Percentiles rank a stretch among this genome's conserved stretches.
Evolutionary conservation across 2,329 filamentous ascomycete genomes (phyloP).

Genomic region (Harringtonia aguacate): DNA sequence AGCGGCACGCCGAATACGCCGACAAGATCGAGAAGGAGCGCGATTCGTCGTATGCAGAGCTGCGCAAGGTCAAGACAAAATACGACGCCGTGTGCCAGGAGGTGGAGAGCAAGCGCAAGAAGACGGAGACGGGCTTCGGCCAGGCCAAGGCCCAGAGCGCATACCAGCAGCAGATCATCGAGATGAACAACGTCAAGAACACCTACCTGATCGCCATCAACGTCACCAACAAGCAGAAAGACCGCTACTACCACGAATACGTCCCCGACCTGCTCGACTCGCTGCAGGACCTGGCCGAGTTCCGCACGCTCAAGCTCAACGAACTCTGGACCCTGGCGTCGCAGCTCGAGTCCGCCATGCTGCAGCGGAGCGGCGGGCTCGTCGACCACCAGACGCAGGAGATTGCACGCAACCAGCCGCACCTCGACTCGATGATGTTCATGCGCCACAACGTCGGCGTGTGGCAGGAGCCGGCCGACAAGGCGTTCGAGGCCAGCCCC

Average conservation of each 20-base stretch:
- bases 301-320: conserved; percentile 75
- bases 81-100: conserved; percentile 92
- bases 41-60: conserved; percentile 69
- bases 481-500: conserved; percentile 84
- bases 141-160: conserved; percentile 84
- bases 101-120: conserved; percentile 88
- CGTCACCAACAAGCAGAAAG: conserved; percentile 94
- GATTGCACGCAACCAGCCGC: conserved; percentile 77
- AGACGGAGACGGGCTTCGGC: conserved; percentile 88
- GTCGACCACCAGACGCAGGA: conserved; percentile 66
- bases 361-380: conserved; percentile 62
- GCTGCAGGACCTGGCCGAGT: conserved; percentile 87
- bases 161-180: conserved; percentile 83
- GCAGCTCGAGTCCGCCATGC: conserved; percentile 66
- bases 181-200: conserved; percentile 98
- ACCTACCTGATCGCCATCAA: conserved; percentile 95
- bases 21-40: conserved; percentile 82
- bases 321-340: conserved; percentile 73
- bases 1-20: conserved; percentile 82
- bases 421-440: conserved; percentile 96
- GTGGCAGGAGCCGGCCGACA: conserved; percentile 77
- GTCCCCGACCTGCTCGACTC: conserved; percentile 88
- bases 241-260: conserved; percentile 95
- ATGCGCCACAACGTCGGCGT: conserved; percentile 76
- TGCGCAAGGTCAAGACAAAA: conserved; percentile 85